Base-by-base conservation (phyloP, 2,329 filamentous ascomycete genomes). In the Fusarium floridanum region DNA sequence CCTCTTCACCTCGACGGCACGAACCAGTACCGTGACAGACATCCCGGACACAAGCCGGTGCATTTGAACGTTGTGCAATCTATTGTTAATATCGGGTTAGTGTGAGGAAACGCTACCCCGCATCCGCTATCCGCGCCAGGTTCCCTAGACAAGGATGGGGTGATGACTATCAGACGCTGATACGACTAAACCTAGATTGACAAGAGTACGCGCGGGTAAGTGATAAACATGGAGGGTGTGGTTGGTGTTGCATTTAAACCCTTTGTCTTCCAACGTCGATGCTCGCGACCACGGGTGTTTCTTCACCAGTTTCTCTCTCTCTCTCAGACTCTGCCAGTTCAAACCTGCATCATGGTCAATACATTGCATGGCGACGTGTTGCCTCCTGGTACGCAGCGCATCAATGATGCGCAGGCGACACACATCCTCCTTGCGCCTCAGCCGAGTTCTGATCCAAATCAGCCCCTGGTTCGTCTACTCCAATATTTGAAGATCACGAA, bases 401-500 rank as follows among this genome's bases (percentile, higher is more conserved):
- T 75, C 48, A 69, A 75, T 43, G 67, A 72, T 39, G 20, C 57
- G 5, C 59, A 62, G n/a, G 69, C 72, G 3, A 70, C 64, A 1
- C 63, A 75, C 16, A 61, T 75, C 10, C 9, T 75, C 2, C 61
- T 75, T 34, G 73, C 72, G 11, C 73, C 73, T 11, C 72, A 72
- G 43, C 73, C 73, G 22, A 71, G 59, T 41, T 70, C 73, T 32
- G 73, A 75, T 14, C 73, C 72, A 1, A 75, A 75, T 20, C 72
- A 75, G 29, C 73, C 73, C 27, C 61, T 75, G 59, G 73, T 75
- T 20, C 57, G 57, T n/a, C 17, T 20, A 6, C 32, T 8, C 24
- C 48, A 32, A 32, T 27, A 53, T 10, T 27, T 12, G 27, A 3
- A 0, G 5, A 20, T 37, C 14, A 29, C 32, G 12, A 36, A n/a